Percentiles rank a stretch among this genome's conserved stretches.
Conservation (phyloP, 768 basidiomycete genomes). For the Suillus placidus region DNA sequence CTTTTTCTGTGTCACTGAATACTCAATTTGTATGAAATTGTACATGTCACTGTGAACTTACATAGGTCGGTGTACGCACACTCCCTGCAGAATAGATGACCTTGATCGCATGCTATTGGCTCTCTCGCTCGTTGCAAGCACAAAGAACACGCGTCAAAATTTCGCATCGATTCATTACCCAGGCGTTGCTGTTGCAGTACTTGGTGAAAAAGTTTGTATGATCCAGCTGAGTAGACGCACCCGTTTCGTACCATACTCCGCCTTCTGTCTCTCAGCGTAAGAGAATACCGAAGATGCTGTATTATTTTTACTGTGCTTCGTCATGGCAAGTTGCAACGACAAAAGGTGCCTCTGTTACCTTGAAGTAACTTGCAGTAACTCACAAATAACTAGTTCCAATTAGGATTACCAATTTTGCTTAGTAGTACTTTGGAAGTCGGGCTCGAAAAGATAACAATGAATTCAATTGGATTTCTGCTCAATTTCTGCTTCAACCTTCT, state of each 20-base stretch:
- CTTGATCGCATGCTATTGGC: constrained; percentile 80
- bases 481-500: too few relatives aligned
- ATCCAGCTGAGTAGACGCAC: constrained; percentile 40
- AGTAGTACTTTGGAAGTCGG: too few relatives aligned
- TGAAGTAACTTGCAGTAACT: too few relatives aligned
- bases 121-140: constrained; percentile 85
- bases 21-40: constrained; percentile 16
- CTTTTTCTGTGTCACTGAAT: constrained; percentile 81
- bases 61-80: constrained; percentile 86
- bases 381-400: too few relatives aligned
- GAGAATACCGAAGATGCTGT: constrained; percentile 89
- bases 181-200: constrained; percentile 32
- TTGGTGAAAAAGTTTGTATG: neutral
- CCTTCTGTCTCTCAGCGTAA: constrained; percentile 84
- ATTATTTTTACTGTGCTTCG: constrained; percentile 90
- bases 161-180: constrained; percentile 91
- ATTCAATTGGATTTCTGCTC: too few relatives aligned
- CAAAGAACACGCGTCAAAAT: constrained; percentile 88
- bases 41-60: constrained; percentile 41
- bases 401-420: too few relatives aligned
- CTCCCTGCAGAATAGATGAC: constrained; percentile 96
- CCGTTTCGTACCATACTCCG: constrained; percentile 78
- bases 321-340: constrained; percentile 47
- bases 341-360: neutral
- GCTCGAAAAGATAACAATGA: too few relatives aligned